A percentile compares a stretch with the other conserved stretches of the same genome.
Evolutionary conservation across 2,329 filamentous ascomycete species (phyloP).

Genomic region (Trichoderma oligosporum): DNA sequence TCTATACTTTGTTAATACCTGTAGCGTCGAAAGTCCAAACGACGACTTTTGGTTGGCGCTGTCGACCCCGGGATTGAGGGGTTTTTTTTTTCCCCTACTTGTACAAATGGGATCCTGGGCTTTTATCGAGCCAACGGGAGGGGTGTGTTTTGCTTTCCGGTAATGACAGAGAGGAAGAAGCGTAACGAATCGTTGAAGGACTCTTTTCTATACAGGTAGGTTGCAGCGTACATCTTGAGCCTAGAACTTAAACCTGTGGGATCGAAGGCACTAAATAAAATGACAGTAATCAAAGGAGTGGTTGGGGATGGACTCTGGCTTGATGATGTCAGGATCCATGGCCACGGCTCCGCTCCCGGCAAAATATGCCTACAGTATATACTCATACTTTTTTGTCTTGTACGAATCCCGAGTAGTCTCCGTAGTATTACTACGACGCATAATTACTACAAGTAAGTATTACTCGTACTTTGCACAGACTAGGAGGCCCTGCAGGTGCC

Average conservation of each 20-base stretch:
- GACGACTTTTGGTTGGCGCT: background rate
- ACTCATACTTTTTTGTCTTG: too few relatives aligned
- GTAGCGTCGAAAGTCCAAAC: background rate
- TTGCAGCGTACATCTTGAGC: constrained; percentile 7
- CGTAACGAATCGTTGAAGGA: background rate
- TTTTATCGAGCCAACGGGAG: background rate
- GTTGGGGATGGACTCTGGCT: background rate
- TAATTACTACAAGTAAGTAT: too few relatives aligned
- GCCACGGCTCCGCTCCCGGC: constrained; percentile 6
- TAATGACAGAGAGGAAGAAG: background rate
- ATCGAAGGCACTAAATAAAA: constrained; percentile 1
- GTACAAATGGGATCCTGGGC: background rate
- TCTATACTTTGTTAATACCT: too few relatives aligned
- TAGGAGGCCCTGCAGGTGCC: too few relatives aligned
- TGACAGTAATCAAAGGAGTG: background rate
- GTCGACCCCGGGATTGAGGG: background rate
- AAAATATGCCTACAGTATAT: constrained; percentile 1
- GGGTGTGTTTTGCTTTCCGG: background rate
- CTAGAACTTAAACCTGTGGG: background rate
- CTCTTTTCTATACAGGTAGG: background rate
- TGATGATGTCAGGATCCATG: constrained; percentile 16
- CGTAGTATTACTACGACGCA: too few relatives aligned
- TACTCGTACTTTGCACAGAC: too few relatives aligned
- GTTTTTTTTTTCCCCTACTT: too few relatives aligned
- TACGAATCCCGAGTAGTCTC: too few relatives aligned